Percentiles rank a stretch among this genome's conserved stretches.
Conservation (phyloP, 352 stramenopile genomes). For the Halophytophthora polymorphica region DNA sequence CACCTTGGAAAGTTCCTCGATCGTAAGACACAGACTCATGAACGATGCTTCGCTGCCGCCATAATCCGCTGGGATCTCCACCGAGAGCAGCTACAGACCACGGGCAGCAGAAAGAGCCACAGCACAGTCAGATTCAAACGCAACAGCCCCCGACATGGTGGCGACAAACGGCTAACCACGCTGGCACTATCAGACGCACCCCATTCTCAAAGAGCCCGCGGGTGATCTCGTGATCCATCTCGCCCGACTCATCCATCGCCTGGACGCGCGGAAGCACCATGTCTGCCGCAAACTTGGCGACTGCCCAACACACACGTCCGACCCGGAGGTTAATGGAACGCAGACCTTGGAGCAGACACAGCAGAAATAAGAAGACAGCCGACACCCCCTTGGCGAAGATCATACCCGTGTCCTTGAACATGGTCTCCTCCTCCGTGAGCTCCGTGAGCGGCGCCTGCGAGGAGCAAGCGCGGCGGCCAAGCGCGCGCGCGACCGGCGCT, state of each 20-base stretch:
- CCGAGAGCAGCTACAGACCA: conserved; percentile 83
- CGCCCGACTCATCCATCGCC: conserved; percentile 90
- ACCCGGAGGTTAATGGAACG: no score
- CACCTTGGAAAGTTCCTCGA: conserved; percentile 96
- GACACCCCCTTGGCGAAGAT: neutral
- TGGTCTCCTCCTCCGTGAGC: conserved; percentile 62
- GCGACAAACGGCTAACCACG: neutral
- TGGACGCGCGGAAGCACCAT: conserved; percentile 86
- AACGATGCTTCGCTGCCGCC: conserved; percentile 93
- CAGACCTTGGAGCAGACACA: no score
- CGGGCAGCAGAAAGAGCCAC: conserved; percentile 1
- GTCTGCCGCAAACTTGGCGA: conserved; percentile 84
- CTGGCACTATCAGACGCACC: conserved; percentile 11
- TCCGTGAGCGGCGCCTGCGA: conserved; percentile 43
- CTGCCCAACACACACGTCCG: conserved; percentile 15
- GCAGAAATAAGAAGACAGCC: no score
- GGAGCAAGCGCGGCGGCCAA: conserved; percentile 17
- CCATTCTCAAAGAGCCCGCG: conserved; percentile 91
- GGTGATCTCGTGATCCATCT: conserved; percentile 91
- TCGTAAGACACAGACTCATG: conserved; percentile 92
- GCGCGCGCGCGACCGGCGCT: neutral
- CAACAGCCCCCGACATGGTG: neutral
- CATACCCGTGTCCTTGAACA: conserved; percentile 63
- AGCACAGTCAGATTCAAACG: neutral
- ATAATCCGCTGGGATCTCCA: conserved; percentile 94